Base-by-base conservation (phyloP, 139 green algal genomes). In the Picocystis salinarum region DNA sequence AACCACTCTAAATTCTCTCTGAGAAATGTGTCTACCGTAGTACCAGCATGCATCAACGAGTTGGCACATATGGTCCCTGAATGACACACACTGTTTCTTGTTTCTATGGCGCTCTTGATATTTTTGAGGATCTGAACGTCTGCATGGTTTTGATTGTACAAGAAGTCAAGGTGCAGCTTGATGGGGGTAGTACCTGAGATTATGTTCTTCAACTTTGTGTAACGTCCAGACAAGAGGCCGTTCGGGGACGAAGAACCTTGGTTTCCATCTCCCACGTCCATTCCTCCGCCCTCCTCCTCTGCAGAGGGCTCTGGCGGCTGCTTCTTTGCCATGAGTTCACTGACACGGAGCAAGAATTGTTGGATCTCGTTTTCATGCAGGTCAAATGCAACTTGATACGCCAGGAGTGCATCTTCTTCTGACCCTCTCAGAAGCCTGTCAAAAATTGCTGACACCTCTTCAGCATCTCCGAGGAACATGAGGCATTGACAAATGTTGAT, bases 1-100 rank as follows among this genome's bases (percentile, higher is more conserved):
- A 98, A 71, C 87, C 87, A 97, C 31, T 97, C 87, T 42, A 93
- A 58, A 66, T 93, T 93, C 23, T 91, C 77, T 2, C 86, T 63
- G 53, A 98, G 59, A 59, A 98, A 98, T 2, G 80, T 77, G 57
- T 98, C 88, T 17, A 93, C 71, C 0, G 76, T 91, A 19, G 88
- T 98, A 29, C 88, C 88, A 5, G 59, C 59, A 51, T 96, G 81
- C 76, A 92, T 91, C 24, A 90, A 56, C n/a, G 88, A 80, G 58
- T 98, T 98, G 36, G 84, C 67, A 28, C 89, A 72, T 45, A 98
- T 82, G 34, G 77, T 80, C 28, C 87, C 88, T 9, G 52, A 71
- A 64, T 98, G 88, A 50, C 70, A 83, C 44, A 98, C 77, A 17
- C 48, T 74, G 60, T 77, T 75, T 29, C 80, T 66, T 26, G 65